These are phyloP conservation scores for Pyrenochaeta sp. DNA, from an alignment of 2,329 filamentous ascomycete genomes.

Conservation along the genomic window DNA sequence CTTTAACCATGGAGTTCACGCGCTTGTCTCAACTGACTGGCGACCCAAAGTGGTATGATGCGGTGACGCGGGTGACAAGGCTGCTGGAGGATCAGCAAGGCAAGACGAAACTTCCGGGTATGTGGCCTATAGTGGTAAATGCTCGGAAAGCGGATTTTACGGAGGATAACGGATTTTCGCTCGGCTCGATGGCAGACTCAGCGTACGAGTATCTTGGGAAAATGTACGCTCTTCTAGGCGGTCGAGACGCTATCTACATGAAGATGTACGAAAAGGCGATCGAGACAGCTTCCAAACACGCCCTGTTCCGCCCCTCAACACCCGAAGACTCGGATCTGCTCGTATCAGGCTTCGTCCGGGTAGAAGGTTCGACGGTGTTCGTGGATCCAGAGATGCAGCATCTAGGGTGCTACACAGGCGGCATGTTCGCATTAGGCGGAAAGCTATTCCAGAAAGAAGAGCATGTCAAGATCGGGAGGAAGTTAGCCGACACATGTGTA, in stretches of 20 bases:
- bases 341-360: constrained; percentile 54
- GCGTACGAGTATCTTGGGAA: constrained; percentile 52
- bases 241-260: constrained; percentile 55
- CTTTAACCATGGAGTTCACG: constrained; percentile 59
- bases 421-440: constrained; percentile 69
- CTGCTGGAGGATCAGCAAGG: constrained; percentile 54
- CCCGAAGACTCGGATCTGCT: constrained; percentile 58
- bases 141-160: constrained; percentile 53
- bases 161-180: constrained; percentile 45
- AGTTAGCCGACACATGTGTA: constrained; percentile 68
- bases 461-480: constrained; percentile 64
- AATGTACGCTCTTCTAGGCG: constrained; percentile 52
- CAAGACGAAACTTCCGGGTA: constrained; percentile 55
- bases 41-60: constrained; percentile 58
- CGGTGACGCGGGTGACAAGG: constrained; percentile 54
- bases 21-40: constrained; percentile 56
- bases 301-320: constrained; percentile 60
- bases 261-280: constrained; percentile 65
- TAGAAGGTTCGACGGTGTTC: constrained; percentile 34
- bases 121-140: constrained; percentile 59
- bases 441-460: constrained; percentile 63
- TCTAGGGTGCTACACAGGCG: constrained; percentile 67
- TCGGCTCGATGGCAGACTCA: constrained; percentile 51
- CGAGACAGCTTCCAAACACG: constrained; percentile 54
- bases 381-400: constrained; percentile 65